A percentile compares a stretch with the other conserved stretches of the same genome.
These are phyloP conservation scores for Ogataea wickerhamii DNA, from an alignment of 805 yeast genomes.

Conservation along the genomic window DNA sequence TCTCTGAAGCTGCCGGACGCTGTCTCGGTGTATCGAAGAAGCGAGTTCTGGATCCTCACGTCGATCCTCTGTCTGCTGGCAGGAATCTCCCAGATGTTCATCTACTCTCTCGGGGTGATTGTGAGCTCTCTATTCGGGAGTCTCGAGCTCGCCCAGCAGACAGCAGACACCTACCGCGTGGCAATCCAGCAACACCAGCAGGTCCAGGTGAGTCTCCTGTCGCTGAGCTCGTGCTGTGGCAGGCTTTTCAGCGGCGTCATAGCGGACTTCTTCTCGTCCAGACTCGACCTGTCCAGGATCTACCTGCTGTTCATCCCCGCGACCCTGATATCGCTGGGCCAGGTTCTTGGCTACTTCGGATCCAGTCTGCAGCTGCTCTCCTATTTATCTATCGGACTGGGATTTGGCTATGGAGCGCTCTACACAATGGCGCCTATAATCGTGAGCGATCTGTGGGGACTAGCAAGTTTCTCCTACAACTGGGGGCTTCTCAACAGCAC, in stretches of 20 bases:
- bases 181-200: conserved; percentile 55
- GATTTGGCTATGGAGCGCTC: conserved; percentile 69
- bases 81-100: conserved; percentile 72
- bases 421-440: conserved; percentile 75
- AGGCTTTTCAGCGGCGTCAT: conserved; percentile 58
- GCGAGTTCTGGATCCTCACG: conserved; percentile 50
- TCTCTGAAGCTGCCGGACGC: background rate
- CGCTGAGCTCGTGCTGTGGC: conserved; percentile 64
- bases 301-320: conserved; percentile 55
- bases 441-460: conserved; percentile 70
- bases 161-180: conserved; percentile 15
- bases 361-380: conserved; percentile 39
- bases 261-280: conserved; percentile 58
- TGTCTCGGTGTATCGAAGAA: conserved; percentile 21
- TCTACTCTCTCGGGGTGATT: conserved; percentile 70
- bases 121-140: conserved; percentile 45
- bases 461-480: conserved; percentile 60
- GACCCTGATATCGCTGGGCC: conserved; percentile 45
- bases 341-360: conserved; percentile 41
- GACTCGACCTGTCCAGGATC: conserved; percentile 32
- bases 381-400: conserved; percentile 52
- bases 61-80: conserved; percentile 51
- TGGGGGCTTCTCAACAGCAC: conserved; percentile 72
- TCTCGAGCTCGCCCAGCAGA: conserved; percentile 12
- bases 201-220: conserved; percentile 67